These are phyloP conservation scores for Phytophthora cryptogea DNA, from an alignment of 352 stramenopile genomes.

Conservation along the genomic window DNA sequence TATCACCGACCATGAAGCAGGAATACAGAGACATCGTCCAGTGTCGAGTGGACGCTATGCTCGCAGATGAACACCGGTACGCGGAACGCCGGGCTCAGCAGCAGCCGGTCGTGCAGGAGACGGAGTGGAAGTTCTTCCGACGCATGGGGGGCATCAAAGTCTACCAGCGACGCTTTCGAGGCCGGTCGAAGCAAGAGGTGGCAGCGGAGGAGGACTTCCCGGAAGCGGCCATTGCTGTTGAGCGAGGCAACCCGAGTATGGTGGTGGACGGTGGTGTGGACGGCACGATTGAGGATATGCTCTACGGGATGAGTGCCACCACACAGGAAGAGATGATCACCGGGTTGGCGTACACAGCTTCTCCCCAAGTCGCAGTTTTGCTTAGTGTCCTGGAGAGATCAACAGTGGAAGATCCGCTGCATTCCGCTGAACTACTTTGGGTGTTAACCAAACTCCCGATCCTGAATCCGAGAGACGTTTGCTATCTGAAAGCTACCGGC, in stretches of 20 bases:
- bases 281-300: constrained; percentile 43
- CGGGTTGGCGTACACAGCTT: constrained; percentile 29
- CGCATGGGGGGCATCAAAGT: constrained; percentile 44
- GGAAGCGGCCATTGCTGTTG: constrained; percentile 22
- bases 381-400: constrained; percentile 39
- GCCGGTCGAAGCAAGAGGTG: constrained; percentile 24
- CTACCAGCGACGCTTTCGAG: constrained; percentile 34
- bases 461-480: constrained; percentile 41
- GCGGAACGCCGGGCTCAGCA: constrained; percentile 23
- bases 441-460: constrained; percentile 39
- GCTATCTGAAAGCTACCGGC: constrained; percentile 48
- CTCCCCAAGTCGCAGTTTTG: constrained; percentile 32
- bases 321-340: constrained; percentile 42
- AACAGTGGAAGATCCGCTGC: constrained; percentile 40
- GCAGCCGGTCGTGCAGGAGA: constrained; percentile 33
- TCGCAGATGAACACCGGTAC: constrained; percentile 41
- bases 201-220: constrained; percentile 30
- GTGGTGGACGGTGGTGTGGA: constrained; percentile 37
- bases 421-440: constrained; percentile 47
- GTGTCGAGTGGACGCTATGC: constrained; percentile 29
- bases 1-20: constrained; percentile 36
- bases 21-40: constrained; percentile 34
- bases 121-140: constrained; percentile 52
- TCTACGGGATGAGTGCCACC: constrained; percentile 43
- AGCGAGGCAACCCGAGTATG: constrained; percentile 40